Conservation (phyloP, 2,329 filamentous ascomycete species). For the Triangularia setosa region DNA sequence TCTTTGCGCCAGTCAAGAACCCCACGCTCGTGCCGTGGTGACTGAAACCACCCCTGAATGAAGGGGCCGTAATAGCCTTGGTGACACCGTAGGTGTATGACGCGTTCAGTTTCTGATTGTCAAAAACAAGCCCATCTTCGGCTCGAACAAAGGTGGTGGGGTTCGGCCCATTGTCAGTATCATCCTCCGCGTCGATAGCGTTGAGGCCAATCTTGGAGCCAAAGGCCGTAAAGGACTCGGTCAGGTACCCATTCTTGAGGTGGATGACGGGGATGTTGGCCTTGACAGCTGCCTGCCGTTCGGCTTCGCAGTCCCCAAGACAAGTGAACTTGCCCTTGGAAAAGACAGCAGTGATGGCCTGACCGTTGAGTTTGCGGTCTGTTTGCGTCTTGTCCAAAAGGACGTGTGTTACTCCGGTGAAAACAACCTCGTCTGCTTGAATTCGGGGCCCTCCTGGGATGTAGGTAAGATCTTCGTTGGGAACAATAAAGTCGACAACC, state of each 20-base stretch:
- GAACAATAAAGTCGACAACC: constrained; percentile 34
- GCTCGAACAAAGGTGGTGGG: constrained; percentile 52
- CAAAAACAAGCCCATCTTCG: constrained; percentile 52
- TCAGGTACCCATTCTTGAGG: constrained; percentile 58
- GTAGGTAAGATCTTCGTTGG: constrained; percentile 38
- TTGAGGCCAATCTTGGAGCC: constrained; percentile 58
- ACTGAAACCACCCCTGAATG: constrained; percentile 38
- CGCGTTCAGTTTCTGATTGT: constrained; percentile 52
- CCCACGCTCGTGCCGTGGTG: constrained; percentile 57
- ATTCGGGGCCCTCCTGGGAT: constrained; percentile 42
- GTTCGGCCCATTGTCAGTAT: constrained; percentile 49
- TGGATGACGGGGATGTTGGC: constrained; percentile 35
- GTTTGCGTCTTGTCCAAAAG: constrained; percentile 45
- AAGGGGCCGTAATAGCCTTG: constrained; percentile 54
- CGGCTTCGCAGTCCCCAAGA: constrained; percentile 47
- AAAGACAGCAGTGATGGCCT: constrained; percentile 46
- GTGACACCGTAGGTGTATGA: constrained; percentile 56
- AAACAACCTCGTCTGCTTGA: constrained; percentile 42
- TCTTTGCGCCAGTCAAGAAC: constrained; percentile 49
- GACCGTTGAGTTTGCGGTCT: constrained; percentile 17
- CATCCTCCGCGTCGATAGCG: constrained; percentile 56
- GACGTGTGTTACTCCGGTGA: constrained; percentile 50
- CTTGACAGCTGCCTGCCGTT: constrained; percentile 37
- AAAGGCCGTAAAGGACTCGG: constrained; percentile 57
- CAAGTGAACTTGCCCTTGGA: constrained; percentile 53